phyloP scores from a whole-genome alignment of 2,329 filamentous ascomycete genomes.

The Phaeosphaeriaceae sp. region DNA sequence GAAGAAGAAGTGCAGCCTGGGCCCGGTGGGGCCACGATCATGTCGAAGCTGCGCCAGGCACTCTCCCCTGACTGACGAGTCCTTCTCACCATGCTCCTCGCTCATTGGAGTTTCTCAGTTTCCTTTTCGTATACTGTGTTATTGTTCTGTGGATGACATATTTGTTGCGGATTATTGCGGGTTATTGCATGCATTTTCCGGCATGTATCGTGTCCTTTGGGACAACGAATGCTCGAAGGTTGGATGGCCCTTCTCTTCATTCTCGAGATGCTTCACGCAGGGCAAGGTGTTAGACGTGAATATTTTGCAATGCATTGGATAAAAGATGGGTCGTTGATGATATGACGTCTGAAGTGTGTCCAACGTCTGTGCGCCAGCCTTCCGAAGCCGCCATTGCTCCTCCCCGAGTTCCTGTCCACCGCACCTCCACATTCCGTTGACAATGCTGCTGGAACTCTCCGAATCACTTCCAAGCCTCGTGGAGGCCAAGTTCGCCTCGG shows the following conservation, averaged over 20 bases:
- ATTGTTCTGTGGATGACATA: neutral
- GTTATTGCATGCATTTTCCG: neutral
- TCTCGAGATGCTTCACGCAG: neutral
- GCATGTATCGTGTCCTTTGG: conserved; percentile 2
- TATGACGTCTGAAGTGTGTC: conserved; percentile 1
- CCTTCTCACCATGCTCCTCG: neutral
- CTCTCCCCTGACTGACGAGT: neutral
- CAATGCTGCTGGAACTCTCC: conserved; percentile 43
- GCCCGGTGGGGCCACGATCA: neutral
- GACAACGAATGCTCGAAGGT: conserved; percentile 7
- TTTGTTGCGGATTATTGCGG: conserved; percentile 2
- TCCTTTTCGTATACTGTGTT: neutral
- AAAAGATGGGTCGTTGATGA: neutral
- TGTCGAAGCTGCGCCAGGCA: neutral
- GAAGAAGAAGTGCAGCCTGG: neutral
- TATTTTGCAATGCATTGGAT: conserved; percentile 1
- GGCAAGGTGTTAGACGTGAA: conserved; percentile 1
- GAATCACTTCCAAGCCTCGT: conserved; percentile 47
- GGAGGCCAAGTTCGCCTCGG: conserved; percentile 45
- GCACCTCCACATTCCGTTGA: conserved; percentile 15
- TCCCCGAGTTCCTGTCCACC: no score
- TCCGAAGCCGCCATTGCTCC: no score
- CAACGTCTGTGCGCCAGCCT: conserved; percentile 4
- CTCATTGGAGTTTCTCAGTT: conserved; percentile 5
- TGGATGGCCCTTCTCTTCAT: conserved; percentile 4